Evolutionary conservation across 768 basidiomycete species (phyloP), one percentile per base, ranked within the genome.

Genomic region (Floccularia luteovirens): DNA sequence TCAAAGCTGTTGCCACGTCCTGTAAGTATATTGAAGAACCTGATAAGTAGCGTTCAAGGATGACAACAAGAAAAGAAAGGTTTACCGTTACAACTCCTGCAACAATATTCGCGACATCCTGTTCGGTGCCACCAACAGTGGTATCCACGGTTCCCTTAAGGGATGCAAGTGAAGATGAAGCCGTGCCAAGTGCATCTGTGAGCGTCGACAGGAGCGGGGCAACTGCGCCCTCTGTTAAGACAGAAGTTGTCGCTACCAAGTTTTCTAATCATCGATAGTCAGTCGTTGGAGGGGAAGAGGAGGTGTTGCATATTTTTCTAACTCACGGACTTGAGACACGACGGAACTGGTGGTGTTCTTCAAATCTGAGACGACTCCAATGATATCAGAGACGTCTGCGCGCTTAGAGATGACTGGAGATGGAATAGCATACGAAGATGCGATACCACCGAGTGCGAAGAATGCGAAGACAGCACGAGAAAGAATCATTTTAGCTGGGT

Each of bases 61-160:
- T n/a, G n/a, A n/a, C n/a, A n/a, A n/a, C n/a, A n/a, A n/a, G n/a
- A n/a, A n/a, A n/a, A n/a, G n/a, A n/a, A n/a, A 28, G 27, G 14
- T 14, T 14, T 17, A 36, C 43, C 8, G 24, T 14, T 16, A 31
- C 36, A 17, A 46, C 25, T 20, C 10, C 32, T n/a, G 41, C 33
- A 27, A 43, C 21, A 24, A 30, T 31, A 19, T 37, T 25, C 11
- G 45, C 46, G 21, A 57, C 53, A 38, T 54, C 44, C 8, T 48
- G 27, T 32, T 45, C 39, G 33, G 31, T 32, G 22, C 41, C 33
- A 37, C 46, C 40, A 21, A 25, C 12, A n/a, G 20, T 36, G n/a
- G 45, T 21, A 16, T 46, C 45, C 12, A 43, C 30, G 2, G 23
- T 32, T 5, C 40, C 40, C 12, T 20, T 16, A 16, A 39, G 24